phyloP scores from a whole-genome alignment of 352 stramenopile genomes.

The Pythium sp. region DNA sequence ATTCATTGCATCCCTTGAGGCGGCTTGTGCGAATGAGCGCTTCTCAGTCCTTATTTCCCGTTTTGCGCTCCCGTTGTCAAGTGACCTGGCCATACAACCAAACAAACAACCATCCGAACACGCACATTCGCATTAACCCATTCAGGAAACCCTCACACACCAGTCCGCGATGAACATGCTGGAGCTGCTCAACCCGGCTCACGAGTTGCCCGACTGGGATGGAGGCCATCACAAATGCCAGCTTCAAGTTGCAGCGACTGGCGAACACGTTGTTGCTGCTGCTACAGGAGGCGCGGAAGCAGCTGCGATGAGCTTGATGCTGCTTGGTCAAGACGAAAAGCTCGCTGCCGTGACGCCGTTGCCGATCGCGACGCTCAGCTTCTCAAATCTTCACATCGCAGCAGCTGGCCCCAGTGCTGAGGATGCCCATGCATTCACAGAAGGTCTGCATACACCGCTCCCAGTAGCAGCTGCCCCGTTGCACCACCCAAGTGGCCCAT shows the following conservation, averaged over 20 bases:
- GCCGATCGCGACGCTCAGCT: not conserved
- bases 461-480: not conserved
- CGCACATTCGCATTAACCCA: not conserved
- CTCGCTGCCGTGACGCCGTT: not conserved
- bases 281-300: not conserved
- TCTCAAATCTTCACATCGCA: not conserved
- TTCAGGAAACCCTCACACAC: not conserved
- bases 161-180: conserved; percentile 25
- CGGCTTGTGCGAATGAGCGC: not conserved
- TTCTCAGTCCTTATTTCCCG: not conserved
- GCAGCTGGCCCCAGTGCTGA: not conserved
- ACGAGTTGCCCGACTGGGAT: conserved; percentile 1
- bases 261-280: not conserved
- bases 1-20: too few species aligned
- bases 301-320: conserved; percentile 15
- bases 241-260: conserved; percentile 11
- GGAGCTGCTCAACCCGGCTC: conserved; percentile 30
- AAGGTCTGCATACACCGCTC: conserved; percentile 3
- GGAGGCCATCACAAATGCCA: not conserved
- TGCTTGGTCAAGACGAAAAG: conserved; percentile 9
- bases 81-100: not conserved
- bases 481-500: not conserved
- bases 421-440: not conserved
- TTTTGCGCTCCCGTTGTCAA: conserved; percentile 1
- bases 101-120: not conserved